Base-by-base conservation (phyloP, 2,329 filamentous ascomycete genomes). In the Xylariaceae sp. region DNA sequence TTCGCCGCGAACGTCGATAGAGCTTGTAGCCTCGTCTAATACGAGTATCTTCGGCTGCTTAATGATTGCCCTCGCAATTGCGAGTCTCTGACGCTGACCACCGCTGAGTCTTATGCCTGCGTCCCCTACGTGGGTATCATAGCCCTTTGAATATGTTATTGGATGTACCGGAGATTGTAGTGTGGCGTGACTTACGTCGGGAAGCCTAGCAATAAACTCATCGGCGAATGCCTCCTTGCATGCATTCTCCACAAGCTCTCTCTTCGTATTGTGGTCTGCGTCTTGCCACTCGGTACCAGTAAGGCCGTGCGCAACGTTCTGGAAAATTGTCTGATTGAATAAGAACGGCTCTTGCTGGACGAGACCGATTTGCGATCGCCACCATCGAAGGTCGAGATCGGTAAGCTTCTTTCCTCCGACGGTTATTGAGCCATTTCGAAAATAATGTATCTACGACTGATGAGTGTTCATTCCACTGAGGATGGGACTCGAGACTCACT, bases 291-390 rank as follows among this genome's bases (percentile, higher is more conserved):
- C 54, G 37, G 72, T 67, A 39, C 74, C 67, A 36, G 74, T 64
- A 1, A 84, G 57, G 0, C 81, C 81, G 50, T 75, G 75, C 1
- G 72, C 69, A 4, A 85, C 78, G 46, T 85, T 85, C 9, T 73
- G 70, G 49, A 69, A 78, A 24, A 86, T 82, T 0, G 77, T 78
- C 17, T 79, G 72, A 53, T 83, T 82, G 61, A 86, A 85, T 1
- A 85, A 67, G 42, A 83, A 81, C 0, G 81, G 79, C 42, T 86
- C 81, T 55, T 85, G 81, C 50, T 83, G 79, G 1, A 86, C 82
- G 11, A 85, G 66, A 0, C 79, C 78, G 45, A 85, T 83, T 45
- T 79, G 72, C 3, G 69, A 69, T 41, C 75, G 68, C 81, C 61
- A 85, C 71, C 55, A 88, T 48, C 80, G 81, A 24, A 85, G 55